A percentile compares a stretch with the other conserved stretches of the same genome.
phyloP scores from a whole-genome alignment of 495 filamentous ascomycete genomes.

The Aspergillus sclerotioniger region DNA sequence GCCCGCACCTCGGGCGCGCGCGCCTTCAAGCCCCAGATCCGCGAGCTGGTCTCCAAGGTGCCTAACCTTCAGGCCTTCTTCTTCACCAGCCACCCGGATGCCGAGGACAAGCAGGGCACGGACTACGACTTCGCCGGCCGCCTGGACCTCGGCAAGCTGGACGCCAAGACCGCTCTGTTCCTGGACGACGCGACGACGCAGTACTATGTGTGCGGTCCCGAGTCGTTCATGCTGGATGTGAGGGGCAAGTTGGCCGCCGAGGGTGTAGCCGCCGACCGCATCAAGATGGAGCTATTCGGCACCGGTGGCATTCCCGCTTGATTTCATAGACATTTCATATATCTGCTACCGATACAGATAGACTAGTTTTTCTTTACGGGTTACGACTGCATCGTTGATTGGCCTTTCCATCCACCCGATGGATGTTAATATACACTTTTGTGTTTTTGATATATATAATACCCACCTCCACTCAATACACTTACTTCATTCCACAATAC shows the following conservation, averaged over 20 bases:
- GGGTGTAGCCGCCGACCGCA: slow-evolving; percentile 53
- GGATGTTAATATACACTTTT: no score
- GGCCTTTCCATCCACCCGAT: no score
- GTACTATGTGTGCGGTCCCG: slow-evolving; percentile 71
- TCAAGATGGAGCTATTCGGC: slow-evolving; percentile 67
- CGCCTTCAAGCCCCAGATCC: slow-evolving; percentile 48
- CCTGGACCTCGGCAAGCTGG: slow-evolving; percentile 54
- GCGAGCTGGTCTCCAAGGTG: slow-evolving; percentile 38
- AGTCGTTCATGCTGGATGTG: slow-evolving; percentile 61
- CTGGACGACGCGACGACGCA: slow-evolving; percentile 51
- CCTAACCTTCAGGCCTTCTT: slow-evolving; percentile 38
- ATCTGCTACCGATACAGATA: no score
- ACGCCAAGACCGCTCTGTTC: slow-evolving; percentile 49
- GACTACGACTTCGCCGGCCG: slow-evolving; percentile 57
- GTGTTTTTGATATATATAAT: no score
- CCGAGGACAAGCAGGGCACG: slow-evolving; percentile 48
- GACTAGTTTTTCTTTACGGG: no score
- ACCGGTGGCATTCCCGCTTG: slow-evolving; percentile 49
- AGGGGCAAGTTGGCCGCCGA: slow-evolving; percentile 42
- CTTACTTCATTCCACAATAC: no score
- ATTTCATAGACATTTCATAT: background rate
- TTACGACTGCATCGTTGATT: no score
- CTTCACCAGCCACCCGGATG: slow-evolving; percentile 37
- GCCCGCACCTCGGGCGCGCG: slow-evolving; percentile 44
- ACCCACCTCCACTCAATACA: no score